Evolutionary conservation across 192 early-diverging fungal genomes (phyloP), one percentile per base, ranked within the genome.

Genomic region (Glomus cerebriforme): DNA sequence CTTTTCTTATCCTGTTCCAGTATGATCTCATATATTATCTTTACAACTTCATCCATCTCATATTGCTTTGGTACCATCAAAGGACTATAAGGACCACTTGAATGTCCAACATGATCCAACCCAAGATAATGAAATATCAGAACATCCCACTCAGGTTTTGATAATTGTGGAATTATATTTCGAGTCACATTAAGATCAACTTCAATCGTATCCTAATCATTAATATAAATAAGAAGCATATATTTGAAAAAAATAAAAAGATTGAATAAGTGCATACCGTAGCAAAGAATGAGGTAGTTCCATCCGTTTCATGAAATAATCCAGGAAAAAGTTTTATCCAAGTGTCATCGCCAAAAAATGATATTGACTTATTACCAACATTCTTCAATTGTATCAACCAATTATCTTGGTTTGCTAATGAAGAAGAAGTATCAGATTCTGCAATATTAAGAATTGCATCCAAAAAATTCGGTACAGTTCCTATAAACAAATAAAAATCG

Each of bases 261-360:
- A n/a, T 35, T 13, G 13, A 43, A n/a, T 26, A 90, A 86, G 86
- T 89, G 93, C 93, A 79, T 88, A 93, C 88, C 62, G 91, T 89
- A 8, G 90, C 90, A 72, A 90, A 92, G 17, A 92, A 92, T 0
- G 89, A 91, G 0, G 89, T 88, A 2, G 89, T 91, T 5, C 90
- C 91, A 59, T 93, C 93, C 1, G 86, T 87, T 67, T 85, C 81
- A 37, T 77, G 80, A 39, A 95, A 89, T 32, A 89, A 77, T 0
- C 85, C 83, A 4, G 96, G 96, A 78, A 95, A 99, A 74, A 99
- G 80, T 69, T 88, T 89, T 29, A 91, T 90, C 98, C 98, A 99
- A 0, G 97, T 99, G 73, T 99, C 96, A 82, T 99, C 97, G 68
- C 97, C 97, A 86, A 95, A 92, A 71, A 96, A 95, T 27, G 90